Percentiles rank a stretch among this genome's conserved stretches.
Evolutionary conservation across 2,329 filamentous ascomycete species (phyloP).

Genomic region (Colletotrichum kahawae): DNA sequence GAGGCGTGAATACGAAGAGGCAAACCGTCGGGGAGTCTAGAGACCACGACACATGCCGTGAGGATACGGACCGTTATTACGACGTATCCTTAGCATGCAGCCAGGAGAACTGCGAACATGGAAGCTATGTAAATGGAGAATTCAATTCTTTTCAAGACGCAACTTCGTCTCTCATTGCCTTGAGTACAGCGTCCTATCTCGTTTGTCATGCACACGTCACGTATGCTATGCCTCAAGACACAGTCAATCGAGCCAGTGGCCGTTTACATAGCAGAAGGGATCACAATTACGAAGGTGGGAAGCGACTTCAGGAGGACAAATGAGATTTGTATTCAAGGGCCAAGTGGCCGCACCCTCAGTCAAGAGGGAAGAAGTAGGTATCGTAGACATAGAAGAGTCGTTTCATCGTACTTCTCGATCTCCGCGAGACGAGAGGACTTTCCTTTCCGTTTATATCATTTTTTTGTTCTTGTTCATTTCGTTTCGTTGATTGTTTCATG

Average conservation of each 20-base stretch:
- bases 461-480: background rate
- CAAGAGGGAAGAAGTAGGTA: constrained; percentile 14
- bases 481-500: background rate
- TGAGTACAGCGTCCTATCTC: no score
- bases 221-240: no score
- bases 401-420: constrained; percentile 18
- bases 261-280: accelerated
- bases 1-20: background rate
- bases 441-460: background rate
- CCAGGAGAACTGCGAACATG: no score
- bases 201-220: no score
- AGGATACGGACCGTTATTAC: background rate
- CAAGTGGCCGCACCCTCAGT: constrained; percentile 9
- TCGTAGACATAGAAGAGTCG: constrained; percentile 11
- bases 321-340: constrained; percentile 14
- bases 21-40: background rate
- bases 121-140: no score
- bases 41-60: background rate
- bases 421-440: background rate
- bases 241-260: background rate
- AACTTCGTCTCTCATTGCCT: no score
- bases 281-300: background rate
- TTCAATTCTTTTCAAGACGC: no score
- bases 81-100: background rate
- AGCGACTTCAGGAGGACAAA: background rate